Evolutionary conservation across 2,329 filamentous ascomycete species (phyloP), one percentile per base, ranked within the genome.

Genomic region (Verticillium dahliae): DNA sequence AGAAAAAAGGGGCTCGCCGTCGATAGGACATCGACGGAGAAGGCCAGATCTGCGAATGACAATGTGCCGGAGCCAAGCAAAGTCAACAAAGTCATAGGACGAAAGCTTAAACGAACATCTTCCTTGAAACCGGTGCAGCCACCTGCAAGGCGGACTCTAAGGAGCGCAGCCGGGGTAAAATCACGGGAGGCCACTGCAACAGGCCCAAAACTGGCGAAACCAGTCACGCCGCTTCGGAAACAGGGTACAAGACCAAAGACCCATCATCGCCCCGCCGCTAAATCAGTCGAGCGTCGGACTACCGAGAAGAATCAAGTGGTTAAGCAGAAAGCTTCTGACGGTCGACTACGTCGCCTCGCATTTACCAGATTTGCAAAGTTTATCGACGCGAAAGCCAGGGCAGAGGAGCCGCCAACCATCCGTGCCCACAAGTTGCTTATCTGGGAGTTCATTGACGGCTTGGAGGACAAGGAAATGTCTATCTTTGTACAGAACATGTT

Each of bases 391-490:
- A 56, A 41, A 18, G 56, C 33, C 52, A 41, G 33, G 2, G 10
- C 35, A 3, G 45, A 60, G 15, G 31, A 41, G n/a, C 59, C 59
- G 9, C 33, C n/a, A n/a, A 18, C 35, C 11, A 35, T 11, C 6
- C 18, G 31, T 3, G 59, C 13, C 7, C 59, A 60, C 27, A 60
- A 33, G 22, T n/a, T 39, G 10, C 39, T 60, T 18, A n/a, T 60
- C 11, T 60, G 52, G 59, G 33, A 56, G 15, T 60, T 55, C 35
- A 39, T 60, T 18, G 59, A 60, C 39, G 35, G 56, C 37, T 35
- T 60, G 22, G 59, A 56, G 18, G 59, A 60, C 52, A 56, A 60
- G 39, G 52, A 56, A 11, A 56, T 60, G 59, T 56, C 59, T 6
- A 11, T 13, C 1, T 33, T 41, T 33, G 55, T 60, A 45, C 59